Base-by-base conservation (phyloP, 2,329 filamentous ascomycete genomes). In the Epichloe glyceriae region DNA sequence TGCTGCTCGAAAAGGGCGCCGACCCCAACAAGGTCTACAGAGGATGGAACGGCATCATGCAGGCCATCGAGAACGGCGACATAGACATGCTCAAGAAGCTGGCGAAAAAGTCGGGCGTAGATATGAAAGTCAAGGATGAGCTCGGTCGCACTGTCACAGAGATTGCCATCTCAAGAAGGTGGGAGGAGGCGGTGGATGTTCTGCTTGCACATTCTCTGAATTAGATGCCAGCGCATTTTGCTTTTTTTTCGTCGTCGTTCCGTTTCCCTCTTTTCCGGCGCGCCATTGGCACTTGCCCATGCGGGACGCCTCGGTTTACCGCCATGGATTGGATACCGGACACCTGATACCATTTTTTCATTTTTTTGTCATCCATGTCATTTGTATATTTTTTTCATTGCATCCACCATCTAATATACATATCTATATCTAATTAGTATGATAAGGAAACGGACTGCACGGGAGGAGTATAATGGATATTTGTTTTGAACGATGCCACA, bases 21-120 rank as follows among this genome's bases (percentile, higher is more conserved):
- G 80, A 86, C 58, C 79, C 82, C 46, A 86, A 86, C 66, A 76
- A 78, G 62, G 68, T 83, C 54, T 84, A 84, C 64, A 74, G 80
- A 0, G 80, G 79, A 5, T 83, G 80, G 77, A 84, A 79, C 60
- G 80, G 73, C 17, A 71, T 83, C 50, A 78, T 84, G 65, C 80
- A 84, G 62, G 79, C 79, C 0, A 69, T 84, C 12, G 80, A 85
- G 66, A 80, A 82, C 57, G 80, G 80, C 15, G 78, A 84, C 54
- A 61, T 70, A 2, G 61, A 68, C 3, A 69, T 83, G 12, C 65
- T 85, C 39, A 70, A 65, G 45, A 62, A 83, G 19, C 63, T 84
- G 4, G 67, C 72, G 12, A 64, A 71, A 42, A 73, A 70, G 55
- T 66, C 69, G 12, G 73, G 70, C 3, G 73, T 76, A 2, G 74